These are phyloP conservation scores for Handroanthus guayacan DNA, from an alignment of 257 asterid species.

Conservation along the genomic window DNA sequence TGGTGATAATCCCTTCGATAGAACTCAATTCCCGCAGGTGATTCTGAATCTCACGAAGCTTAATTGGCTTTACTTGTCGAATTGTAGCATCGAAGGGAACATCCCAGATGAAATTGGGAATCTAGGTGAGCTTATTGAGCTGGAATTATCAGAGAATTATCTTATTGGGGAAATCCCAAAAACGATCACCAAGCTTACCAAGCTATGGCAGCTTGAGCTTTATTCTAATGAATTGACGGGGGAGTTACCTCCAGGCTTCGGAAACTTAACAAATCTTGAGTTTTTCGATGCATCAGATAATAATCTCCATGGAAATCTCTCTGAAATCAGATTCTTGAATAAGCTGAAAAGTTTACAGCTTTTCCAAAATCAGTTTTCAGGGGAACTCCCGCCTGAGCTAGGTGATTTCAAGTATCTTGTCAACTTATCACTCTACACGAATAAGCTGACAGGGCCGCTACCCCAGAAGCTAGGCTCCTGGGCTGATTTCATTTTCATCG, in stretches of 20 bases:
- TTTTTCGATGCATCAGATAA: constrained; percentile 78
- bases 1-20: constrained; percentile 73
- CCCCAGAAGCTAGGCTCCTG: constrained; percentile 83
- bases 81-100: constrained; percentile 67
- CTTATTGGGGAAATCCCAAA: constrained; percentile 70
- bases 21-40: constrained; percentile 55
- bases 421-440: constrained; percentile 69
- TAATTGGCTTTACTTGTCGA: constrained; percentile 68
- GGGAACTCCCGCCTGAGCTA: constrained; percentile 72
- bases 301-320: constrained; percentile 61
- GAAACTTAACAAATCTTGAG: constrained; percentile 68
- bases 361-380: constrained; percentile 65
- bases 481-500: constrained; percentile 68
- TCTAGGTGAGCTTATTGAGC: constrained; percentile 53
- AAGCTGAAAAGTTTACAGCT: constrained; percentile 73
- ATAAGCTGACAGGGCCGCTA: constrained; percentile 65
- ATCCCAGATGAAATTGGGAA: constrained; percentile 82
- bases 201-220: constrained; percentile 79
- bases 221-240: constrained; percentile 63
- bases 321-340: constrained; percentile 58
- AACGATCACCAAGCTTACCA: constrained; percentile 65
- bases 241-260: constrained; percentile 68
- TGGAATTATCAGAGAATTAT: constrained; percentile 65
- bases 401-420: constrained; percentile 74
- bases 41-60: constrained; percentile 50